phyloP scores from a whole-genome alignment of 306 rosid species.

The Pachyrhizus erosus region DNA sequence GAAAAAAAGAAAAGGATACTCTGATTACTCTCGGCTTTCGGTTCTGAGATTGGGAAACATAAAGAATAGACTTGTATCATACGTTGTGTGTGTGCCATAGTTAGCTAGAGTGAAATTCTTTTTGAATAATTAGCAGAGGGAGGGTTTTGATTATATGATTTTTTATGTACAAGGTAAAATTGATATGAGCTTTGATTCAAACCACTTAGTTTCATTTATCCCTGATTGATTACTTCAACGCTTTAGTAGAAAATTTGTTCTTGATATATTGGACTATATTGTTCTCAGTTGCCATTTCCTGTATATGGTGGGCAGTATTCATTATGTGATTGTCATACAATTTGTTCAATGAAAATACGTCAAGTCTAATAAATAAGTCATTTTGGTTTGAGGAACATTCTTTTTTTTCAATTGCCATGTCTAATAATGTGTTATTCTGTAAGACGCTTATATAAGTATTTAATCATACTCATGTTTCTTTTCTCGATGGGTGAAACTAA shows the following conservation, averaged over 20 bases:
- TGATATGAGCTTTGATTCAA: conserved; percentile 55
- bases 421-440: background rate
- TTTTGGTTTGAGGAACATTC: conserved; percentile 26
- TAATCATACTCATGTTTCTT: background rate
- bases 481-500: background rate
- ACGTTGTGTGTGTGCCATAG: conserved; percentile 74
- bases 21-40: conserved; percentile 33
- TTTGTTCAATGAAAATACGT: conserved; percentile 54
- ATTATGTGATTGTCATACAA: conserved; percentile 55
- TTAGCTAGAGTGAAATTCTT: conserved; percentile 93
- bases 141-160: conserved; percentile 67
- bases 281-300: conserved; percentile 42
- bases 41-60: conserved; percentile 39
- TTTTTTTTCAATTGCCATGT: conserved; percentile 21
- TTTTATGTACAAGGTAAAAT: conserved; percentile 58
- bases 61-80: conserved; percentile 72
- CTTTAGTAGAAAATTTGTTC: conserved; percentile 53
- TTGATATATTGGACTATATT: conserved; percentile 26
- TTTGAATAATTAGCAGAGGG: conserved; percentile 66
- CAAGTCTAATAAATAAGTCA: conserved; percentile 27
- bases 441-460: background rate
- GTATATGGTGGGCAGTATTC: conserved; percentile 61
- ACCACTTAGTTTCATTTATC: conserved; percentile 49
- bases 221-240: conserved; percentile 56
- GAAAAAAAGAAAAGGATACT: conserved; percentile 33